These are phyloP conservation scores for Cryphonectria parasitica DNA, from an alignment of 2,329 filamentous ascomycete species.

Conservation along the genomic window DNA sequence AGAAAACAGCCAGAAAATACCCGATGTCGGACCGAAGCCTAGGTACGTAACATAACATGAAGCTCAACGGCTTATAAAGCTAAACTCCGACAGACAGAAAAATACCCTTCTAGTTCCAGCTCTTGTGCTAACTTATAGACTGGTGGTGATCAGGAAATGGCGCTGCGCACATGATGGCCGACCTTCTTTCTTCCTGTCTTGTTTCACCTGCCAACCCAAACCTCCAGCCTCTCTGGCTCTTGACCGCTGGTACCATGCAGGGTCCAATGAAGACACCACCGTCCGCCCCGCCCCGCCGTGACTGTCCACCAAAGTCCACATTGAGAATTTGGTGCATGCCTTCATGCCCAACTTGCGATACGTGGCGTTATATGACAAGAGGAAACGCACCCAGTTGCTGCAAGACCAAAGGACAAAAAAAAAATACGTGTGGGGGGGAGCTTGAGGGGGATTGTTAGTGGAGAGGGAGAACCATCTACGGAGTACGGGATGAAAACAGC, in stretches of 20 bases:
- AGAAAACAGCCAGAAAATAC: not conserved
- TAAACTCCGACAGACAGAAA: not conserved
- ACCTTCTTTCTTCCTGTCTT: not conserved
- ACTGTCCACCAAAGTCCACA: not conserved
- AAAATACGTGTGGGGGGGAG: not conserved
- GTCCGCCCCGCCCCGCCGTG: conserved; percentile 1
- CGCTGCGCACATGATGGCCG: not conserved
- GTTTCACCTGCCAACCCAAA: not conserved
- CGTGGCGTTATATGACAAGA: conserved; percentile 3
- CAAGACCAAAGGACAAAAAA: not conserved
- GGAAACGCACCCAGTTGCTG: not conserved
- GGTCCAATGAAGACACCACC: conserved; percentile 6
- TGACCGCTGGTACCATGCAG: conserved; percentile 4
- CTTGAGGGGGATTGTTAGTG: not conserved
- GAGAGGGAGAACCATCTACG: not conserved
- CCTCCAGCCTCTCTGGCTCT: not conserved
- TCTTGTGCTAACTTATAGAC: not conserved
- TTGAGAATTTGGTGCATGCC: not conserved
- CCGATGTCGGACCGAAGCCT: conserved; percentile 14
- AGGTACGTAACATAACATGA: not conserved
- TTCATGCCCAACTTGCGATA: conserved; percentile 4
- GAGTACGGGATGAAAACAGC: not conserved
- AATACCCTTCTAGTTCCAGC: not conserved
- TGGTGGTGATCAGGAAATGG: not conserved
- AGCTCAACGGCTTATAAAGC: not conserved